Conservation (phyloP, 2,329 filamentous ascomycete genomes). For the Colletotrichum sp. region DNA sequence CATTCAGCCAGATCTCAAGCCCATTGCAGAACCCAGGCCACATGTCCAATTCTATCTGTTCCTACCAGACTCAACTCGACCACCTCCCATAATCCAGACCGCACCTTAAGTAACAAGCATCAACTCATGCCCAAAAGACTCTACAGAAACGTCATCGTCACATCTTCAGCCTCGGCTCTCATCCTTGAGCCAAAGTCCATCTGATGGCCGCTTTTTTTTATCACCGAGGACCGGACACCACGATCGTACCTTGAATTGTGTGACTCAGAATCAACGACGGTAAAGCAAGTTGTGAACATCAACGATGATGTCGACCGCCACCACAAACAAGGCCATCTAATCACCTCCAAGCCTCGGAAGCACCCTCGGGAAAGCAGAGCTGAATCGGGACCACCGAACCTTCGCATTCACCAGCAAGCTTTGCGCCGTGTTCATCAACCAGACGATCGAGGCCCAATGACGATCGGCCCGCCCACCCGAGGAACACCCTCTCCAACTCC, state of each 20-base stretch:
- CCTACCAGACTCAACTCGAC: no score
- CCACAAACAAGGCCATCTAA: not conserved
- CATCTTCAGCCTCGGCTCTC: not conserved
- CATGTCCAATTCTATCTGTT: rapidly evolving
- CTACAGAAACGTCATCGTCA: not conserved
- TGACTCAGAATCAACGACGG: no score
- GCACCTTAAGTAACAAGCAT: not conserved
- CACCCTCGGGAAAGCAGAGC: not conserved
- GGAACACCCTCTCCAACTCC: not conserved
- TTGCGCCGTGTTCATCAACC: not conserved
- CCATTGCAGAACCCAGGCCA: rapidly evolving
- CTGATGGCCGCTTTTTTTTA: no score
- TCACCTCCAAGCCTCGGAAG: not conserved
- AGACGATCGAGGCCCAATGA: not conserved
- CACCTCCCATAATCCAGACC: no score
- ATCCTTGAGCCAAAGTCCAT: not conserved
- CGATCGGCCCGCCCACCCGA: not conserved
- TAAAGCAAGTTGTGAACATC: not conserved
- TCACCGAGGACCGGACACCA: no score
- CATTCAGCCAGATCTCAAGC: not conserved
- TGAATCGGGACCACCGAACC: not conserved
- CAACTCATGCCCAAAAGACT: rapidly evolving
- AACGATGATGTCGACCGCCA: not conserved
- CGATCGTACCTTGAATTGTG: no score
- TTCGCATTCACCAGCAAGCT: not conserved